Percentiles rank a stretch among this genome's conserved stretches.
These are phyloP conservation scores for Thalassiosira livingstoniorum DNA, from an alignment of 352 stramenopile genomes.

Conservation along the genomic window DNA sequence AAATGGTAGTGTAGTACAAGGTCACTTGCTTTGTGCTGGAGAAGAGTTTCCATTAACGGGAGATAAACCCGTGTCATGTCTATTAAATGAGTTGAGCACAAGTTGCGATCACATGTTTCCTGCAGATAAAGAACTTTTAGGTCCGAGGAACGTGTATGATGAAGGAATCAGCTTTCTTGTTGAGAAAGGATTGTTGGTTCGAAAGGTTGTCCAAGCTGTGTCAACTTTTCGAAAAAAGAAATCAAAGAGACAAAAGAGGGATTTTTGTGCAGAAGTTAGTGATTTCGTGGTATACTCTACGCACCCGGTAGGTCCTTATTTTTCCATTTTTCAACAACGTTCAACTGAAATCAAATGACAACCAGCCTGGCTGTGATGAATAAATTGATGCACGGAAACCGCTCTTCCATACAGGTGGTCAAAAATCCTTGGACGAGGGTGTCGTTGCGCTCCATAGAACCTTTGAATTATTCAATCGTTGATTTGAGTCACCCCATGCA, in stretches of 20 bases:
- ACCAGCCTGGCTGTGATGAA: too few relatives aligned
- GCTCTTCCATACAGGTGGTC: constrained; percentile 42
- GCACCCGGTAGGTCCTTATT: constrained; percentile 62
- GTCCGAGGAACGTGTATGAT: constrained; percentile 60
- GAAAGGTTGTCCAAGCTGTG: constrained; percentile 44
- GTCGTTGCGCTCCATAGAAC: constrained; percentile 78
- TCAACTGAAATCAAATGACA: neutral
- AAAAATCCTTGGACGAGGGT: constrained; percentile 76
- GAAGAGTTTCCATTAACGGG: constrained; percentile 91
- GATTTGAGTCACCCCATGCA: constrained; percentile 78
- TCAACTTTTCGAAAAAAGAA: constrained; percentile 8
- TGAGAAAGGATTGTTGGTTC: constrained; percentile 55
- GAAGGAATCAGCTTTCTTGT: constrained; percentile 64
- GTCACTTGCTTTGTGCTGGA: constrained; percentile 94
- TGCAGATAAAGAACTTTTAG: constrained; percentile 71
- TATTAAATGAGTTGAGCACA: constrained; percentile 52
- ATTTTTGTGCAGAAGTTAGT: constrained; percentile 14
- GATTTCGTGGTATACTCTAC: constrained; percentile 60
- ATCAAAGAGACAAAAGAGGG: neutral
- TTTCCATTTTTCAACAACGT: neutral
- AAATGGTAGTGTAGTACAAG: constrained; percentile 90
- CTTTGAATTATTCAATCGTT: constrained; percentile 79
- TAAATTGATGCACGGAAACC: neutral
- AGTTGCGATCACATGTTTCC: constrained; percentile 7
- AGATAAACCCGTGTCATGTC: constrained; percentile 40